Conservation (phyloP, 176 grass and related monocot species). For the Bothriochloa decipiens region DNA sequence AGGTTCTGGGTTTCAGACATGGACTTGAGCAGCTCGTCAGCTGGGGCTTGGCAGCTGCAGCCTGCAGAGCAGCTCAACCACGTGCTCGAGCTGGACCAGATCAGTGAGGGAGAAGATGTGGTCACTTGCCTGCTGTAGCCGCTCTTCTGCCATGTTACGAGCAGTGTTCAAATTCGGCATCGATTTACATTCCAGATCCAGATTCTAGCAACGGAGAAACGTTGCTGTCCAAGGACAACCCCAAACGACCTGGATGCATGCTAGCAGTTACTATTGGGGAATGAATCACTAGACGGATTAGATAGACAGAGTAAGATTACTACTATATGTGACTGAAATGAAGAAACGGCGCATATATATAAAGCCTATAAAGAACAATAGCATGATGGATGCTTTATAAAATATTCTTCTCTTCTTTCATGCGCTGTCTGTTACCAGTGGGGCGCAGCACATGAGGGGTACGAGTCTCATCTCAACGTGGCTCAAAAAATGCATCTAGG, state of each 20-base stretch:
- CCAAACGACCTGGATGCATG: too few species aligned
- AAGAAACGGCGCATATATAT: too few species aligned
- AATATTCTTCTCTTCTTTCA: slow-evolving; percentile 1
- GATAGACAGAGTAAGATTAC: neutral
- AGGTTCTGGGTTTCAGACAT: too few species aligned
- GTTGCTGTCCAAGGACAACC: neutral
- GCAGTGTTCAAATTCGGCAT: slow-evolving; percentile 29
- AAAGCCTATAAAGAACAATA: too few species aligned
- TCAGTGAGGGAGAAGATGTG: neutral
- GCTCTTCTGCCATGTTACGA: neutral
- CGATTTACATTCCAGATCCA: slow-evolving; percentile 37
- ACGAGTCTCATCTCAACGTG: slow-evolving; percentile 6
- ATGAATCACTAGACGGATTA: neutral
- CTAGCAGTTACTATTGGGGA: neutral
- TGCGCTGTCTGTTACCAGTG: slow-evolving; percentile 21
- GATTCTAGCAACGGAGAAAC: neutral
- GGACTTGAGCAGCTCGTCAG: too few species aligned
- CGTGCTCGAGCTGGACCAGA: slow-evolving; percentile 22
- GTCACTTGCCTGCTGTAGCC: neutral
- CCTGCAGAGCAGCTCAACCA: neutral
- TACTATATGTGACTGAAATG: neutral
- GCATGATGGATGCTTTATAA: slow-evolving; percentile 4
- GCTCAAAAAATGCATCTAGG: slow-evolving; percentile 3
- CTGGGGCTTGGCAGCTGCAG: too few species aligned
- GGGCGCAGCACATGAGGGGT: slow-evolving; percentile 4